phyloP scores from a whole-genome alignment of 495 filamentous ascomycete species.

The Wilcoxina mikolae region DNA sequence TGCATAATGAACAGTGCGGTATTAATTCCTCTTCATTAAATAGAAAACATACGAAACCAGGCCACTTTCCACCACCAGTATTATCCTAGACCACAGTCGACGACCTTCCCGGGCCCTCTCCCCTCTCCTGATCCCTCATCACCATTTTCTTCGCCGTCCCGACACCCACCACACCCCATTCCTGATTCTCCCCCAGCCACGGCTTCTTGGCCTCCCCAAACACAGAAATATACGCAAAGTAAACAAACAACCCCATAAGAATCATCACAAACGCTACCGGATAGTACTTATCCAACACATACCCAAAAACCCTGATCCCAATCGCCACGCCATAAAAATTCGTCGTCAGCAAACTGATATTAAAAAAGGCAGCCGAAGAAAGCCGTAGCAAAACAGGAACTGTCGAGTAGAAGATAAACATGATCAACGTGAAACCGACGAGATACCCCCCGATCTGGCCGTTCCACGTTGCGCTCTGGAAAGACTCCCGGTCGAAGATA shows the following conservation, averaged over 20 bases:
- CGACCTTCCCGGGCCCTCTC: not conserved
- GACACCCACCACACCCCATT: slow-evolving; percentile 61
- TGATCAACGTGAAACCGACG: slow-evolving; percentile 68
- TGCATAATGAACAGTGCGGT: no score
- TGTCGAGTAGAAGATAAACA: slow-evolving; percentile 72
- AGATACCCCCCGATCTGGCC: slow-evolving; percentile 61
- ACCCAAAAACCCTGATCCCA: slow-evolving; percentile 70
- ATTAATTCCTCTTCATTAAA: no score
- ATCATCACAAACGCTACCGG: slow-evolving; percentile 90
- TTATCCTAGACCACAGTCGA: no score
- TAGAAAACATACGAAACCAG: no score
- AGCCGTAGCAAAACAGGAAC: slow-evolving; percentile 80
- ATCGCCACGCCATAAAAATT: slow-evolving; percentile 97
- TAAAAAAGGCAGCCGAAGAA: slow-evolving; percentile 84
- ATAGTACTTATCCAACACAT: slow-evolving; percentile 74
- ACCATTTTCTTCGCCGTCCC: slow-evolving; percentile 50
- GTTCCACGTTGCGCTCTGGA: slow-evolving; percentile 53
- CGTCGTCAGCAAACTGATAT: slow-evolving; percentile 80
- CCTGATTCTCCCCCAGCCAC: slow-evolving; percentile 79
- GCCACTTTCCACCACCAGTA: no score
- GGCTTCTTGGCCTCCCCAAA: slow-evolving; percentile 89
- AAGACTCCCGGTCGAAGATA: slow-evolving; percentile 72
- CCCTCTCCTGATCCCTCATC: not conserved
- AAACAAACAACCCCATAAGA: slow-evolving; percentile 64
- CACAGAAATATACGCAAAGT: slow-evolving; percentile 60